These are phyloP conservation scores for Solanum piurae DNA, from an alignment of 257 asterid species.

Conservation along the genomic window DNA sequence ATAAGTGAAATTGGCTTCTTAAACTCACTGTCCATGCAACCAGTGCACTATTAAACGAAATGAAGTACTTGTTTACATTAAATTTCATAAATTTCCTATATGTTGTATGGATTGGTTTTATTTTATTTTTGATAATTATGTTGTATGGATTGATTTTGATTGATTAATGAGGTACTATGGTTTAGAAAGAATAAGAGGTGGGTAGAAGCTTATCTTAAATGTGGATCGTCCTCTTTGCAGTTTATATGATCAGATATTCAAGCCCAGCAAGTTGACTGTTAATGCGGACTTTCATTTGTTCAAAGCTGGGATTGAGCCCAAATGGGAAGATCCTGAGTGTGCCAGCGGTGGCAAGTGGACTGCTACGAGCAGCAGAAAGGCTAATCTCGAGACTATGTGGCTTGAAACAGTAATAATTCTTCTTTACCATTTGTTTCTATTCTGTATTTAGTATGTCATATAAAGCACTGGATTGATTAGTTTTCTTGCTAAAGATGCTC, in stretches of 20 bases:
- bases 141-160: not conserved
- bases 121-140: not conserved
- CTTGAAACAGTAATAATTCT: slow-evolving; percentile 67
- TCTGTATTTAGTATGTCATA: not conserved
- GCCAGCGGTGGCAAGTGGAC: slow-evolving; percentile 96
- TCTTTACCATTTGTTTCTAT: not conserved
- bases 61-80: not conserved
- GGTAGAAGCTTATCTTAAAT: not conserved
- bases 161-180: not conserved
- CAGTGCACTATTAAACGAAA: not conserved
- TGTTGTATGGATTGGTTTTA: not conserved
- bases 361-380: slow-evolving; percentile 35
- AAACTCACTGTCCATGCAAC: not conserved
- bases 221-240: slow-evolving; percentile 28
- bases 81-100: not conserved
- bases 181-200: not conserved
- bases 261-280: slow-evolving; percentile 68
- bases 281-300: slow-evolving; percentile 87
- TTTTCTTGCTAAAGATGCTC: not conserved
- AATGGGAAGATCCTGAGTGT: slow-evolving; percentile 99
- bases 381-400: slow-evolving; percentile 68
- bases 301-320: slow-evolving; percentile 86
- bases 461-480: not conserved
- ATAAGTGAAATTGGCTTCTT: not conserved
- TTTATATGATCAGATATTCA: slow-evolving; percentile 67